Conservation (phyloP, 164 flowering plant genomes). For the Magnolia officinalis region DNA sequence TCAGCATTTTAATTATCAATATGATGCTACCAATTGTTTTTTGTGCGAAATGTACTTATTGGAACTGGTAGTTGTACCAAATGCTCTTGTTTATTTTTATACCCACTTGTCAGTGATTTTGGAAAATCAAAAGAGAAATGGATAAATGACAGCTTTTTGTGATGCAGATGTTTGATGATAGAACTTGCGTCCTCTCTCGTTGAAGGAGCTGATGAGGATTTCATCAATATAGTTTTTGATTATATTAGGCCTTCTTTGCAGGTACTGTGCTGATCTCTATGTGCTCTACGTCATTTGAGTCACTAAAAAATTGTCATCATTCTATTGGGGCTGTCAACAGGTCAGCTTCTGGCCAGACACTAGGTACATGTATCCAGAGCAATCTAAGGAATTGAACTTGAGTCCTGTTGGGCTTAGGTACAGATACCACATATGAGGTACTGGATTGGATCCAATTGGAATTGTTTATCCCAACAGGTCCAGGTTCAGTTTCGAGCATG, state of each 20-base stretch:
- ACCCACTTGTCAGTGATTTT: not conserved
- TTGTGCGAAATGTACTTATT: no score
- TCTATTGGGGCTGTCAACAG: not conserved
- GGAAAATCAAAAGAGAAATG: not conserved
- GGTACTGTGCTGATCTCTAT: conserved; percentile 32
- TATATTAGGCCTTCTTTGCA: conserved; percentile 39
- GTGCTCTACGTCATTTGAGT: not conserved
- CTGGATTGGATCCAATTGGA: not conserved
- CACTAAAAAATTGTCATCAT: not conserved
- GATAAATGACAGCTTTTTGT: not conserved
- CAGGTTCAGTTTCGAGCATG: no score
- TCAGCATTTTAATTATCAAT: no score
- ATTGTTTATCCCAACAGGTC: not conserved
- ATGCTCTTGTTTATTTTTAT: no score
- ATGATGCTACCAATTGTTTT: no score
- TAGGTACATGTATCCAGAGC: no score
- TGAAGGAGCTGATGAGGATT: conserved; percentile 71
- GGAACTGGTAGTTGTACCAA: no score
- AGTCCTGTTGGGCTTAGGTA: no score
- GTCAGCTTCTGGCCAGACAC: not conserved
- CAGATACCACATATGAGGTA: no score
- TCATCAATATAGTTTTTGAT: conserved; percentile 49
- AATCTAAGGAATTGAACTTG: no score
- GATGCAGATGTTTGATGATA: conserved; percentile 50
- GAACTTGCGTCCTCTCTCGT: conserved; percentile 67